Base-by-base conservation (phyloP, 805 yeast genomes). In the Starmerella bombi region DNA sequence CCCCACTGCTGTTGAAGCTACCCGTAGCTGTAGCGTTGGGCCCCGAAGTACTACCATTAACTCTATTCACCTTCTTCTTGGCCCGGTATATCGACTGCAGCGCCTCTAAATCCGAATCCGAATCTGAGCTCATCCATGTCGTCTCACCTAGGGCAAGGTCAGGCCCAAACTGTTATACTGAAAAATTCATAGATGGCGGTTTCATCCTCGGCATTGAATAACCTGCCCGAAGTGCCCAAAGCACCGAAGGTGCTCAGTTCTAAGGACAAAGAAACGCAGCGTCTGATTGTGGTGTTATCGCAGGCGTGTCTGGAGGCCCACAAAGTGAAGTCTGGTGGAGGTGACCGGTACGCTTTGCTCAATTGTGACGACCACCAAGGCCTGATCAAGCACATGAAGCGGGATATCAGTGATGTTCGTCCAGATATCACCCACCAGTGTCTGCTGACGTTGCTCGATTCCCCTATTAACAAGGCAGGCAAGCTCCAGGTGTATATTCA, bases 381-480 rank as follows among this genome's bases (percentile, higher is more conserved):
- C 14, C 67, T 88, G 38, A 67, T 91, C 54, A 80, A 88, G 60
- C 88, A 85, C 59, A 84, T 88, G 93, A 94, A 93, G 39, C 75
- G 97, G 58, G 97, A 91, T 58, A 88, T 91, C 49, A 83, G 94
- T 36, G 98, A 91, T 58, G 97, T 96, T 6, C 76, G 98, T 61
- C 98, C 98, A n/a, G 98, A 91, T 61, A 91, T 91, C 55, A 91
- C 98, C 33, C 98, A 91, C 59, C 98, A 88, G 64, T 91, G 98
- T 69, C 72, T 91, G 32, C 69, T 91, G 61, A 88, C 98, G 3
- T 68, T 91, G 49, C 69, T 91, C 54, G 98, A 91, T 61, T 83
- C 95, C n/a, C 98, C 98, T 32, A 80, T 91, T 55, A 91, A 91
- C 66, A 91, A 91, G 63, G 97, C 96, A 5, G 98, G 98, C 7